phyloP scores from a whole-genome alignment of 495 filamentous ascomycete genomes.

The Aspergillus sclerotiicarbonarius region DNA sequence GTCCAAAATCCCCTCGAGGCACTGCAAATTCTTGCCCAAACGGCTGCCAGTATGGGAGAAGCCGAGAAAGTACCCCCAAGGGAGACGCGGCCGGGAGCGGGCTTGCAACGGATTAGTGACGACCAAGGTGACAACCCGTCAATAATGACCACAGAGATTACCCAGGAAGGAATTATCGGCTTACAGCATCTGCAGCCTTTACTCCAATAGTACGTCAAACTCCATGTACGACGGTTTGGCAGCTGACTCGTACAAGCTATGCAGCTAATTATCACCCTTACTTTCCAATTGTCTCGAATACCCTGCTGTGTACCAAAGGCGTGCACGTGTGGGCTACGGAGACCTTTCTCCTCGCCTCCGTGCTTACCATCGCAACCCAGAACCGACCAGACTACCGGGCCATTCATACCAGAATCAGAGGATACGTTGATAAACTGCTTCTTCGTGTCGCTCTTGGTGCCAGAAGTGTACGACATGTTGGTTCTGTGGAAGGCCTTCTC shows the following conservation, averaged over 20 bases:
- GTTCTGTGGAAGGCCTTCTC: constrained; percentile 15
- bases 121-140: neutral
- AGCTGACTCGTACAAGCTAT: neutral
- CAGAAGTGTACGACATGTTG: constrained; percentile 4
- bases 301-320: neutral
- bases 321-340: neutral
- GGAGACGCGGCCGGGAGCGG: no score
- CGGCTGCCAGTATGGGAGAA: neutral
- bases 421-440: constrained; percentile 8
- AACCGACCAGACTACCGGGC: neutral
- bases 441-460: constrained; percentile 11
- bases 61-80: neutral
- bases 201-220: neutral
- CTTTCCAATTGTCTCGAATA: constrained; percentile 11
- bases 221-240: no score
- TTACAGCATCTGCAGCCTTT: neutral
- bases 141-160: neutral
- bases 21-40: constrained; percentile 12
- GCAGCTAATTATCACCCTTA: constrained; percentile 11
- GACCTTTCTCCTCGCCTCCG: constrained; percentile 9
- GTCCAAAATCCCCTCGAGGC: constrained; percentile 15
- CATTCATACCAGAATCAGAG: neutral
- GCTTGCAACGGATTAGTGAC: no score
- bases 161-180: neutral
- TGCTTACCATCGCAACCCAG: constrained; percentile 11